Evolutionary conservation across 73 alveolate genomes (phyloP).

Genomic region (Blepharisma stoltei): DNA sequence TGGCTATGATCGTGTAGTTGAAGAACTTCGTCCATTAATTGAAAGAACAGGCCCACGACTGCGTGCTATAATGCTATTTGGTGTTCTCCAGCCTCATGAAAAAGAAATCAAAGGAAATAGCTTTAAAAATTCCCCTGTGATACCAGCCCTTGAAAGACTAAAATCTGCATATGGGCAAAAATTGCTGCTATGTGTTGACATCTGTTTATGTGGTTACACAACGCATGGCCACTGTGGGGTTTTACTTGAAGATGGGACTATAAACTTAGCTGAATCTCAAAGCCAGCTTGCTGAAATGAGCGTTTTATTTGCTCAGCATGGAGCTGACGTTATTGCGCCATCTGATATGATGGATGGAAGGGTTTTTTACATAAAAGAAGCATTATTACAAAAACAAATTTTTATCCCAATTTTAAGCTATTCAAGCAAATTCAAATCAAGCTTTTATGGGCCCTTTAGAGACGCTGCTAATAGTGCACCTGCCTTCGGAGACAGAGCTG

Average conservation of each 20-base stretch:
- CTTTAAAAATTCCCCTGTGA: slow-evolving; percentile 52
- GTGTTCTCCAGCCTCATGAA: neutral
- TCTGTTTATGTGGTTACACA: slow-evolving; percentile 76
- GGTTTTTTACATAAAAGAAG: slow-evolving; percentile 49
- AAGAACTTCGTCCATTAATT: slow-evolving; percentile 25
- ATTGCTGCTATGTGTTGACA: slow-evolving; percentile 52
- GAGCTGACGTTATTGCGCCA: slow-evolving; percentile 77
- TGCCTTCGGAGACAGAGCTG: slow-evolving; percentile 61
- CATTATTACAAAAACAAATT: slow-evolving; percentile 29
- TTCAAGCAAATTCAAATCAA: slow-evolving; percentile 63
- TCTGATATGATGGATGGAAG: slow-evolving; percentile 85
- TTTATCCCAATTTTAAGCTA: slow-evolving; percentile 69
- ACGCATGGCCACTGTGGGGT: slow-evolving; percentile 33
- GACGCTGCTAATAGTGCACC: slow-evolving; percentile 82
- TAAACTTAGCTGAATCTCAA: slow-evolving; percentile 30
- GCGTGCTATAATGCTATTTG: slow-evolving; percentile 20
- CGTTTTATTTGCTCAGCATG: slow-evolving; percentile 48
- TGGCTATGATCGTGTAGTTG: slow-evolving; percentile 27
- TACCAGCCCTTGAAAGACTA: slow-evolving; percentile 47
- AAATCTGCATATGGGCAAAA: slow-evolving; percentile 33
- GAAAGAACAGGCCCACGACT: slow-evolving; percentile 14
- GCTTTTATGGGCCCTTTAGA: slow-evolving; percentile 80
- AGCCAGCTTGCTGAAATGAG: slow-evolving; percentile 54
- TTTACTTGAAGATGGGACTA: neutral
- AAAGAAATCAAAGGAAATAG: neutral